phyloP scores from a whole-genome alignment of 192 early-diverging fungal genomes.

The Chytriomyces hyalinus region DNA sequence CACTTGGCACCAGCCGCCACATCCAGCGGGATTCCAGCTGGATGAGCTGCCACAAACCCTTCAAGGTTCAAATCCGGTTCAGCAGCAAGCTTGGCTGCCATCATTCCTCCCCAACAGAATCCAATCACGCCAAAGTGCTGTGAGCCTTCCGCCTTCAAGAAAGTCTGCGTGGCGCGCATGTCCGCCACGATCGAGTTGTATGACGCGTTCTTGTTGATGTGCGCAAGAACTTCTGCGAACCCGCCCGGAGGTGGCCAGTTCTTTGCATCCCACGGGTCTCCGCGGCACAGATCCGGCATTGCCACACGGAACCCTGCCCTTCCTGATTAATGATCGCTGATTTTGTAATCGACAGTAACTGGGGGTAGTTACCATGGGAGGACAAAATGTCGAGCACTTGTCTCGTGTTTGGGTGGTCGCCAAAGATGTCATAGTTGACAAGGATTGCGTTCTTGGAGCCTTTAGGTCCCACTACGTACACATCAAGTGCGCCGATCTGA shows the following conservation, averaged over 20 bases:
- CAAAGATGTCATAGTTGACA: slow-evolving; percentile 33
- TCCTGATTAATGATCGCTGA: neutral
- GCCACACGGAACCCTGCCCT: slow-evolving; percentile 10
- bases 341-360: no score
- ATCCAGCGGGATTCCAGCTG: slow-evolving; percentile 5
- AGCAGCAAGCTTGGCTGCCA: neutral
- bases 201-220: slow-evolving; percentile 13
- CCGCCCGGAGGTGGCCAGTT: slow-evolving; percentile 16
- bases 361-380: neutral
- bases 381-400: slow-evolving; percentile 28
- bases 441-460: slow-evolving; percentile 22
- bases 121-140: slow-evolving; percentile 25
- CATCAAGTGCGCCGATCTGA: slow-evolving; percentile 12
- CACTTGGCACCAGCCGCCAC: neutral
- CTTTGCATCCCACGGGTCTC: slow-evolving; percentile 25
- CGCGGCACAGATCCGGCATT: slow-evolving; percentile 19
- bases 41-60: slow-evolving; percentile 15
- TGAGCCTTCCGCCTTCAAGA: neutral
- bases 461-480: slow-evolving; percentile 9
- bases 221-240: neutral
- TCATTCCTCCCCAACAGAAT: slow-evolving; percentile 29
- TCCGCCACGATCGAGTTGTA: neutral
- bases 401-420: slow-evolving; percentile 21
- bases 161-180: neutral
- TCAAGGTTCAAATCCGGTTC: neutral